phyloP scores from a whole-genome alignment of 2,329 filamentous ascomycete genomes.

The Calonectria henricotiae region DNA sequence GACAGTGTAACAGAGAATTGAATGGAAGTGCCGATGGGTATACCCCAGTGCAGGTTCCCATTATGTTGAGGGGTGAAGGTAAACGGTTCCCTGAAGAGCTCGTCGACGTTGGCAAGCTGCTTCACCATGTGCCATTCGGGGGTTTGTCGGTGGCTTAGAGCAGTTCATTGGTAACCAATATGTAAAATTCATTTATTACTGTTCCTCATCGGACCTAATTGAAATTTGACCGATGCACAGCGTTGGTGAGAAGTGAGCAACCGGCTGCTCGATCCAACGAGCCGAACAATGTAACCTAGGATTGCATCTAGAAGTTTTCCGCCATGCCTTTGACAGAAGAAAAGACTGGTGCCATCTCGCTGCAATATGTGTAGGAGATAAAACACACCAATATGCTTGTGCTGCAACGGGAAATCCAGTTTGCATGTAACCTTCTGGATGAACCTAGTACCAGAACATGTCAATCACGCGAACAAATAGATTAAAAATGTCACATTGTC shows the following conservation, averaged over 20 bases:
- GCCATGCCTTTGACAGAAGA: constrained; percentile 2
- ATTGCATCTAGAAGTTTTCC: constrained; percentile 20
- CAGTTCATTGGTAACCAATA: neutral
- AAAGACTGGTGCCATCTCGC: constrained; percentile 3
- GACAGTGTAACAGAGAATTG: neutral
- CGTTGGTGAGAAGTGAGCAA: constrained; percentile 12
- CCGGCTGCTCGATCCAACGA: neutral
- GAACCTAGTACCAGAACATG: constrained; percentile 25
- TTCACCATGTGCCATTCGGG: constrained; percentile 13
- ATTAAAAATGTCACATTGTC: constrained; percentile 10
- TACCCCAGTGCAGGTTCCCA: neutral
- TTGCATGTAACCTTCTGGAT: constrained; percentile 10
- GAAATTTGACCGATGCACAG: constrained; percentile 12
- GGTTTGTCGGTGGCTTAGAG: constrained; percentile 8
- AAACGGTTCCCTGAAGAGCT: neutral
- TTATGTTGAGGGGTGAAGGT: constrained; percentile 14
- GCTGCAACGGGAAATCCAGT: constrained; percentile 16
- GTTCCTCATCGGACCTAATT: constrained; percentile 9
- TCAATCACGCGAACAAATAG: constrained; percentile 22
- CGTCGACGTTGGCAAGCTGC: constrained; percentile 6
- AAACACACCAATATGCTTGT: constrained; percentile 5
- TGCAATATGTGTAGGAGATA: constrained; percentile 17
- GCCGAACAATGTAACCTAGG: constrained; percentile 8
- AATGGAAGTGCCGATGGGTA: neutral
- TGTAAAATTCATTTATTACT: neutral